A percentile compares a stretch with the other conserved stretches of the same genome.
phyloP scores from a whole-genome alignment of 192 early-diverging fungal species.

The Linnemannia schmuckeri region DNA sequence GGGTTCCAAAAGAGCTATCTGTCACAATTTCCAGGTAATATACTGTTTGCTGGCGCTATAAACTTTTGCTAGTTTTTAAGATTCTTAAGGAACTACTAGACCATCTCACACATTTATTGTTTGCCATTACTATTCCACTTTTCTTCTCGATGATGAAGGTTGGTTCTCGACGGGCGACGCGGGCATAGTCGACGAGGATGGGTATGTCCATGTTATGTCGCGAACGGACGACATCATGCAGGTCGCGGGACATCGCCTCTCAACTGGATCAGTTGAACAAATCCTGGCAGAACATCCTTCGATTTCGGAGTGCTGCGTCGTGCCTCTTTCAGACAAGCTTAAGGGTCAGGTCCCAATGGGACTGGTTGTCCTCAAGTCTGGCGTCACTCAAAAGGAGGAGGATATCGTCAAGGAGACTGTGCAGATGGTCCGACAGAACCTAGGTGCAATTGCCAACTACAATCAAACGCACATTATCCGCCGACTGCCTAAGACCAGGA shows the following conservation, averaged over 20 bases:
- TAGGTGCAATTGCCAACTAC: slow-evolving; percentile 89
- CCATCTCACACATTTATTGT: too few species aligned
- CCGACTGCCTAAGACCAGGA: slow-evolving; percentile 86
- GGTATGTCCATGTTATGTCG: slow-evolving; percentile 78
- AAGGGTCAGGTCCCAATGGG: slow-evolving; percentile 80
- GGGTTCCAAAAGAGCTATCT: slow-evolving; percentile 84
- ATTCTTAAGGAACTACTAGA: too few species aligned
- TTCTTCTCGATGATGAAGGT: too few species aligned
- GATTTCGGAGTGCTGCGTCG: slow-evolving; percentile 79
- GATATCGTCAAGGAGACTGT: slow-evolving; percentile 66
- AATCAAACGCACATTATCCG: slow-evolving; percentile 76
- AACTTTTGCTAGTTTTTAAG: too few species aligned
- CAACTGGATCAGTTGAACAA: slow-evolving; percentile 84
- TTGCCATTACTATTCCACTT: too few species aligned
- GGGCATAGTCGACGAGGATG: slow-evolving; percentile 82
- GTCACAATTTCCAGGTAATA: slow-evolving; percentile 74
- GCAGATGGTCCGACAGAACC: slow-evolving; percentile 70
- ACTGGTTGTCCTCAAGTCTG: slow-evolving; percentile 66
- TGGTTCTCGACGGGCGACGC: slow-evolving; percentile 76
- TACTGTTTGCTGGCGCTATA: too few species aligned
- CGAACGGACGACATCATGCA: slow-evolving; percentile 88
- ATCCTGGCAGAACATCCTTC: slow-evolving; percentile 73
- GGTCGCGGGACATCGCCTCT: slow-evolving; percentile 88
- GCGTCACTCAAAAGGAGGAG: slow-evolving; percentile 18
- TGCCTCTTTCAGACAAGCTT: slow-evolving; percentile 72